Conservation (phyloP, 2,329 filamentous ascomycete species). For the Nothophaeocryptopus gaeumannii region DNA sequence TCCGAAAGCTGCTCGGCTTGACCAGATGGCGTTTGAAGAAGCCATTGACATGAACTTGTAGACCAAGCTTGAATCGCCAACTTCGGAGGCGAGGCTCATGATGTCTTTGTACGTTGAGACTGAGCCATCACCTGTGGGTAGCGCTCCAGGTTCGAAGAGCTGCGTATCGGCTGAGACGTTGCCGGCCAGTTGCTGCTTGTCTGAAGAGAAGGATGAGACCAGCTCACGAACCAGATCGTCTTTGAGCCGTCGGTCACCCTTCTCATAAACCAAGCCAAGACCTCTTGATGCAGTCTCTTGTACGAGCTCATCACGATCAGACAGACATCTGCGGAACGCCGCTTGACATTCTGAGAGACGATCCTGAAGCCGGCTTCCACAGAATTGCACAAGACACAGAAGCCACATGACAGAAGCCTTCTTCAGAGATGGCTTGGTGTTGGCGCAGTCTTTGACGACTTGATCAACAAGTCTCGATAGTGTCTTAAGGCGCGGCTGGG, state of each 20-base stretch:
- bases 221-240: constrained; percentile 82
- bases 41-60: constrained; percentile 99
- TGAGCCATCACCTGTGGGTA: constrained; percentile 86
- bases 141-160: constrained; percentile 83
- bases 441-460: constrained; percentile 72
- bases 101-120: constrained; percentile 98
- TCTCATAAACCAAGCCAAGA: constrained; percentile 88
- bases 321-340: constrained; percentile 83
- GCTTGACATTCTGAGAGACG: constrained; percentile 75
- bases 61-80: constrained; percentile 91
- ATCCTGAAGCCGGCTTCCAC: constrained; percentile 75
- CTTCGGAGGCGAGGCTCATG: constrained; percentile 89
- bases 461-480: constrained; percentile 64
- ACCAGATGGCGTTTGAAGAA: constrained; percentile 94
- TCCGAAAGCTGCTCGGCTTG: constrained; percentile 92
- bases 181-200: constrained; percentile 64
- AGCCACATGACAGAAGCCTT: constrained; percentile 96
- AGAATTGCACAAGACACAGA: constrained; percentile 85
- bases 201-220: constrained; percentile 78
- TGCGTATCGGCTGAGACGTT: constrained; percentile 90
- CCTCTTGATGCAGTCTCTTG: constrained; percentile 93
- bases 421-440: constrained; percentile 81
- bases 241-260: constrained; percentile 76
- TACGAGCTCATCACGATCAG: constrained; percentile 86
- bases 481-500: constrained; percentile 38